These are phyloP conservation scores for Primulina eburnea DNA, from an alignment of 257 asterid genomes.

Conservation along the genomic window DNA sequence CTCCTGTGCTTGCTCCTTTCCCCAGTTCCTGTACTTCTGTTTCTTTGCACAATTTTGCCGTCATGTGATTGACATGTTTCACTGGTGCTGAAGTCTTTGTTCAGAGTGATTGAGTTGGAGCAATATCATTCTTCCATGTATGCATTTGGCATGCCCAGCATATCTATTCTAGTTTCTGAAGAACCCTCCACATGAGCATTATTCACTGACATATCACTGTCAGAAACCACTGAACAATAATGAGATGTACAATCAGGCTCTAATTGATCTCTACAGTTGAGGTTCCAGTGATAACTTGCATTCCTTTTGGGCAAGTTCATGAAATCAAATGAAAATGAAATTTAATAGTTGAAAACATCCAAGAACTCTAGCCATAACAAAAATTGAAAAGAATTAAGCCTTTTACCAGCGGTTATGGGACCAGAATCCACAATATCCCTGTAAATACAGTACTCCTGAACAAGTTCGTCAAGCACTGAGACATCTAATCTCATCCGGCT, in stretches of 20 bases:
- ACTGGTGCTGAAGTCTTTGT: constrained; percentile 83
- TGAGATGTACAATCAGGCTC: constrained; percentile 46
- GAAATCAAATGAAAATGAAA: constrained; percentile 12
- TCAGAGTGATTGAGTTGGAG: constrained; percentile 46
- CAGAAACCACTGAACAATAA: constrained; percentile 48
- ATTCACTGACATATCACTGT: constrained; percentile 48
- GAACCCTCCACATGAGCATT: constrained; percentile 42
- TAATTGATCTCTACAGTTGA: constrained; percentile 37
- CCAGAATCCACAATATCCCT: constrained; percentile 77
- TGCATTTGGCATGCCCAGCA: constrained; percentile 39
- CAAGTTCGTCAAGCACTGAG: constrained; percentile 81
- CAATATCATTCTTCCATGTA: constrained; percentile 62
- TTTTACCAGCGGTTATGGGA: constrained; percentile 40
- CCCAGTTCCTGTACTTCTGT: constrained; percentile 46
- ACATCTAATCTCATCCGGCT: constrained; percentile 79
- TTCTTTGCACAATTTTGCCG: constrained; percentile 48
- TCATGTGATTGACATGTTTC: constrained; percentile 45
- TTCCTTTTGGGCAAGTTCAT: constrained; percentile 33
- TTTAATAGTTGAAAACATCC: constrained; percentile 1
- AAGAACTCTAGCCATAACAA: not conserved
- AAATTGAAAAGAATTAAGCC: constrained; percentile 15
- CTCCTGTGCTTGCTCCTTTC: constrained; percentile 88
- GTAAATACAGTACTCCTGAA: constrained; percentile 86
- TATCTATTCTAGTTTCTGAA: constrained; percentile 39
- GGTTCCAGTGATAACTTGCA: constrained; percentile 30